Conservation (phyloP, 2,329 filamentous ascomycete species). For the Stachybotrys chlorohalonatus region DNA sequence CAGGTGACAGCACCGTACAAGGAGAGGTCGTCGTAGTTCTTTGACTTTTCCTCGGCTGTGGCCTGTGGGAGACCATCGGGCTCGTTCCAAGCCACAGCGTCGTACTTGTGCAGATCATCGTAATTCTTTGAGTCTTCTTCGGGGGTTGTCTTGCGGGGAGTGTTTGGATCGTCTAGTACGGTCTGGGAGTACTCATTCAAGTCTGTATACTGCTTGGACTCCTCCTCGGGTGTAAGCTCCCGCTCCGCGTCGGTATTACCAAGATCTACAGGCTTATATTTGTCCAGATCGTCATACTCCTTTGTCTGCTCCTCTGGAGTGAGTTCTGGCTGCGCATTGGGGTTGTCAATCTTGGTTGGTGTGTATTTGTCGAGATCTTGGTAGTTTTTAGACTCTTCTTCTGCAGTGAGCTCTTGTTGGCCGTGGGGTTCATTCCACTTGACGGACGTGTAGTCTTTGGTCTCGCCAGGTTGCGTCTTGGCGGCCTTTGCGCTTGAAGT, state of each 20-base stretch:
- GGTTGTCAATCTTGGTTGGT: constrained; percentile 18
- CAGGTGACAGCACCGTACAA: constrained; percentile 15
- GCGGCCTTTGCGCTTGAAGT: not conserved
- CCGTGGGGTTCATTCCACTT: constrained; percentile 10
- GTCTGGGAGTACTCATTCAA: constrained; percentile 22
- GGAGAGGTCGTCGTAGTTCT: constrained; percentile 23
- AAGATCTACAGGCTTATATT: constrained; percentile 26
- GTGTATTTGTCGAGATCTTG: constrained; percentile 27
- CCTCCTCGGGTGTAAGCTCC: constrained; percentile 13
- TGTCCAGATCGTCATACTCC: constrained; percentile 25
- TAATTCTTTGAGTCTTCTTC: constrained; percentile 21
- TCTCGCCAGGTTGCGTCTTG: not conserved
- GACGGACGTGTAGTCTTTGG: constrained; percentile 2
- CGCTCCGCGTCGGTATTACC: constrained; percentile 16
- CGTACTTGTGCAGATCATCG: constrained; percentile 20
- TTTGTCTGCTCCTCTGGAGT: constrained; percentile 11
- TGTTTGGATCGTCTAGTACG: constrained; percentile 17
- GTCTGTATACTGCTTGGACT: constrained; percentile 26
- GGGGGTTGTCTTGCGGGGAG: constrained; percentile 13
- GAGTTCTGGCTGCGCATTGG: constrained; percentile 2
- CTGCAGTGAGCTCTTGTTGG: constrained; percentile 4
- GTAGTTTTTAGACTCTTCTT: constrained; percentile 13
- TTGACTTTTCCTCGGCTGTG: constrained; percentile 14
- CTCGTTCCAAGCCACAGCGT: constrained; percentile 17
- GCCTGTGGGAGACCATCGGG: constrained; percentile 10